Base-by-base conservation (phyloP, 2,329 filamentous ascomycete species). In the Mariannaea elegans region DNA sequence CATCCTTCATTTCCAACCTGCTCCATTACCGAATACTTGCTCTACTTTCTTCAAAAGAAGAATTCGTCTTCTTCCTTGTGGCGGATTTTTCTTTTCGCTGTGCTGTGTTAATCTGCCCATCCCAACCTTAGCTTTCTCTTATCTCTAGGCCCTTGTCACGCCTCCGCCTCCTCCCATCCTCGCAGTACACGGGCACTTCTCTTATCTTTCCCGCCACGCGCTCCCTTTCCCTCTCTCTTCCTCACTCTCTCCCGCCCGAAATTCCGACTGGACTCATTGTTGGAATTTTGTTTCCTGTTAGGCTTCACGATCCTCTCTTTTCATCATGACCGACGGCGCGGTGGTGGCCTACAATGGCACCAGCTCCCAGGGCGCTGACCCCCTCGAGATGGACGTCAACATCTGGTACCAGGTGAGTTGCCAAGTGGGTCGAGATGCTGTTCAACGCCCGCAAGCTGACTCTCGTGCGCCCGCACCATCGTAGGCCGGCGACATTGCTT, bases 401-500 rank as follows among this genome's bases (percentile, higher is more conserved):
- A 82, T 93, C 63, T 93, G 85, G 82, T 94, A 94, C 73, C 84
- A 91, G 78, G 88, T 90, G 78, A 72, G 83, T 72, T 50, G 47
- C 56, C 52, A 44, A 48, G 49, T 62, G 65, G 61, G 59, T 64
- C 61, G 56, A 56, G 56, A 36, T 42, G 34, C 61, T 39, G 34
- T 54, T 38, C 47, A 67, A 62, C 68, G 55, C 68, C 62, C 59
- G 59, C 59, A 67, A 55, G 64, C 70, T 72, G 60, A 73, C 69
- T 62, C 65, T 68, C 57, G 59, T 73, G 75, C 55, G 62, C 57
- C 70, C 70, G 70, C 70, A 70, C 39, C 29, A 29, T 16, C 21
- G 19, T 49, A 93, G 90, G 82, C 89, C 59, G 93, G 93, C 72
- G 92, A 97, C 79, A 90, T 96, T 65, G 90, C 88, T 56, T 97